Base-by-base conservation (phyloP, 257 asterid genomes). In the Cordia subcordata region DNA sequence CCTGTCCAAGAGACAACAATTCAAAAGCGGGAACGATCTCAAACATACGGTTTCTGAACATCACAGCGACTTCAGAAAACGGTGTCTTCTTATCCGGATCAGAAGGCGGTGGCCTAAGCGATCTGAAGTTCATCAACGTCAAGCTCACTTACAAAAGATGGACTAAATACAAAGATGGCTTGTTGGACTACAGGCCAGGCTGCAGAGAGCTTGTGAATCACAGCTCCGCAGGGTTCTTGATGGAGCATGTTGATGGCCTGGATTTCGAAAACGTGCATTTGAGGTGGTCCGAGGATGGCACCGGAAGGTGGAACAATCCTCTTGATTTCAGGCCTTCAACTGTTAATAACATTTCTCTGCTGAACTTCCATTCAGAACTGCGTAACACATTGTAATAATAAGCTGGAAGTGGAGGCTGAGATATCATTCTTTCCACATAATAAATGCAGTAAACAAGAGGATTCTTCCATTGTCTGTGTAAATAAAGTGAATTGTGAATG, bases 181-280 rank as follows among this genome's bases (percentile, higher is more conserved):
- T 81, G 17, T 75, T 86, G 20, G 96, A 92, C 61, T 92, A 86
- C 74, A 78, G 96, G 54, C 99, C 99, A 1, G 96, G 96, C 38
- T 88, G 99, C 77, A 82, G 72, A 56, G 96, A 87, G 61, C 87
- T 88, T 0, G 89, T 92, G 59, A 82, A 76, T 32, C 99, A 78
- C 72, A 76, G 79, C 75, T 68, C 82, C 10, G 99, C 95, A 1
- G 96, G 96, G 67, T 72, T 92, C 79, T 46, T 82, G 73, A 88
- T 92, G 99, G 96, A 88, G 61, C 90, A 92, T 64, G 73, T 88
- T 55, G 87, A 92, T 54, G 96, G 99, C 10, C 63, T 92, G 72
- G 65, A 46, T 32, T 72, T 88, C 12, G 78, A 84, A 55, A 77
- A 86, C 50, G 85, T 92, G 70, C 72, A 59, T 63, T 79, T 88